phyloP scores from a whole-genome alignment of 106 monocot species.

The Apostasia shenzhenica region DNA sequence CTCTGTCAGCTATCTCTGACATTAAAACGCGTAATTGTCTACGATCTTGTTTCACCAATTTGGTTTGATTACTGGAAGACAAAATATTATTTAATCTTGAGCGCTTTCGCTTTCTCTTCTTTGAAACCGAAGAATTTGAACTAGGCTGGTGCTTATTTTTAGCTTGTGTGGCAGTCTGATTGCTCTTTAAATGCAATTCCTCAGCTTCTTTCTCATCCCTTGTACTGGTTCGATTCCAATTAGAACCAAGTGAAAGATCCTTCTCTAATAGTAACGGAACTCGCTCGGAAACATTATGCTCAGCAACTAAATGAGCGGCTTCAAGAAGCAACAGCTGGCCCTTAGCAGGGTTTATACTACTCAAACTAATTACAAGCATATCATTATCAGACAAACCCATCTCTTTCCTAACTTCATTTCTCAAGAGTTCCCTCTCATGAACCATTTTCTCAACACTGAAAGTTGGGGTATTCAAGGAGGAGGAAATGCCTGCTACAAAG shows the following conservation, averaged over 20 bases:
- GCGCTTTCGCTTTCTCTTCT: constrained; percentile 28
- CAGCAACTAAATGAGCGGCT: constrained; percentile 51
- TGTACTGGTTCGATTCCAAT: constrained; percentile 21
- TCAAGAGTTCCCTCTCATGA: constrained; percentile 50
- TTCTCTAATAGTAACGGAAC: constrained; percentile 21
- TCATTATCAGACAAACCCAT: constrained; percentile 78
- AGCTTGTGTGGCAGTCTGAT: constrained; percentile 19
- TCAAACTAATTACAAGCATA: constrained; percentile 78
- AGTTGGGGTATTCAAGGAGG: constrained; percentile 54
- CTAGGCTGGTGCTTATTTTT: constrained; percentile 10
- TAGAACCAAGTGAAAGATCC: constrained; percentile 20
- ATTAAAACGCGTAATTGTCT: constrained; percentile 34
- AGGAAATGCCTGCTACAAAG: constrained; percentile 74
- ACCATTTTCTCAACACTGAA: constrained; percentile 63
- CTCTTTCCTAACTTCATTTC: constrained; percentile 65
- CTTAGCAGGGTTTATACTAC: constrained; percentile 86
- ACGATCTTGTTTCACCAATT: constrained; percentile 7
- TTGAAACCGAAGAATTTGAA: constrained; percentile 14
- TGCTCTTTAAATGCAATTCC: constrained; percentile 8
- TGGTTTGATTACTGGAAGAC: constrained; percentile 7
- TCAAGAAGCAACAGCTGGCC: constrained; percentile 77
- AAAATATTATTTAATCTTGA: constrained; percentile 17
- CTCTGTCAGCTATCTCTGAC: constrained; percentile 13
- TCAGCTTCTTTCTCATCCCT: constrained; percentile 11
- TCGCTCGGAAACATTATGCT: constrained; percentile 33